Base-by-base conservation (phyloP, 1,139 yeast genomes). In the Saccharomycopsis hybrid region DNA sequence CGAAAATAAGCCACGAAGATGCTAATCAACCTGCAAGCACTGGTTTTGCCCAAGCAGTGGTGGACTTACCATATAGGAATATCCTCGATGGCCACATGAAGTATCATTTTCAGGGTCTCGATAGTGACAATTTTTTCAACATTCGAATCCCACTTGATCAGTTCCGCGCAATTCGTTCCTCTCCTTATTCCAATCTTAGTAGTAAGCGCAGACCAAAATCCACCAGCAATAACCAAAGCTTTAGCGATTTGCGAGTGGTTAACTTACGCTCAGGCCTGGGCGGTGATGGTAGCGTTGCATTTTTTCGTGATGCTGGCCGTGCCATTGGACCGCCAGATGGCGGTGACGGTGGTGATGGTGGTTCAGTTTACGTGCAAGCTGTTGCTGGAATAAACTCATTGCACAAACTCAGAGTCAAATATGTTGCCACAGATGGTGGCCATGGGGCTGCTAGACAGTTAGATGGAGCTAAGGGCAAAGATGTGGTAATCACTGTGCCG, bases 331-430 rank as follows among this genome's bases (percentile, higher is more conserved):
- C 98, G 0, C 95, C 98, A 0, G 96, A 90, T 65, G 98, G 98
- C 28, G 98, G 98, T 13, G 97, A 92, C 65, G 98, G 98, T 28
- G 98, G 98, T 4, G 71, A 74, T 55, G 98, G 98, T 9, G 98
- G 98, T 1, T 76, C 85, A 50, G 76, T 92, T 2, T 90, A 83
- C 62, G 76, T 92, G 3, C 86, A 82, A 62, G 96, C 95, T 2
- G 82, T 83, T 1, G 80, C 77, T 43, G 86, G 85, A 13, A 60
- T 83, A 49, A 77, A 82, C 38, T 81, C 92, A 1, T 67, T 92
- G 54, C 90, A 88, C 59, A 78, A 80, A 56, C 62, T 92, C 28
- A 77, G 77, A 55, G 76, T 82, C 43, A 74, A 76, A 9, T 88
- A 88, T 64, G 71, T 72, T 28, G 96, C 97, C 0, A 76, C 73